These are phyloP conservation scores for Harrya chromipes DNA, from an alignment of 768 basidiomycete genomes.

Conservation along the genomic window DNA sequence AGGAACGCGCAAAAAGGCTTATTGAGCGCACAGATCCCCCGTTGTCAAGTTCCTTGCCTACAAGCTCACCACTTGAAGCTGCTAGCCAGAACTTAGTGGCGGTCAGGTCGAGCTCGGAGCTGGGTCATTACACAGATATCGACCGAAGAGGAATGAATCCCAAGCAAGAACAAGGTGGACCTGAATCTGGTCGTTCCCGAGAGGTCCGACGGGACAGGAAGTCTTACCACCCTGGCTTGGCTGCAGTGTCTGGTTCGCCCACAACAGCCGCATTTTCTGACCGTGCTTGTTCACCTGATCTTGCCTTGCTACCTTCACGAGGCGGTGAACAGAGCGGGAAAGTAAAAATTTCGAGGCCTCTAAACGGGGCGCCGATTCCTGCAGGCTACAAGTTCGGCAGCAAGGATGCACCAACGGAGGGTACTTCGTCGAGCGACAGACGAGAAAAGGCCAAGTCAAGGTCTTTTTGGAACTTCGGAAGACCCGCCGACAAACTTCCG, in stretches of 20 bases:
- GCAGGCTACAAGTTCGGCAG: slow-evolving; percentile 87
- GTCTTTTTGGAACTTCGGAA: slow-evolving; percentile 91
- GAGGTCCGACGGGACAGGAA: slow-evolving; percentile 54
- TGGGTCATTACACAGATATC: slow-evolving; percentile 76
- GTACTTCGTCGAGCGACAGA: slow-evolving; percentile 54
- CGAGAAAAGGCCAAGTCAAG: slow-evolving; percentile 91
- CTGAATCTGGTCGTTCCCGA: slow-evolving; percentile 52
- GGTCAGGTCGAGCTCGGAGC: slow-evolving; percentile 71
- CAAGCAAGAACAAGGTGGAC: slow-evolving; percentile 45
- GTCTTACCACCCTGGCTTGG: slow-evolving; percentile 61
- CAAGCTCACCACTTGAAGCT: slow-evolving; percentile 43
- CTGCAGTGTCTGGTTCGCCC: slow-evolving; percentile 49
- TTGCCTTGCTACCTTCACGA: slow-evolving; percentile 46
- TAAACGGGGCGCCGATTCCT: slow-evolving; percentile 82
- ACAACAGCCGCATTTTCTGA: slow-evolving; percentile 32
- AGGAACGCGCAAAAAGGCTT: slow-evolving; percentile 36
- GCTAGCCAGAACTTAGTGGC: slow-evolving; percentile 29
- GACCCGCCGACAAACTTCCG: slow-evolving; percentile 45
- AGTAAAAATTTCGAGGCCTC: slow-evolving; percentile 86
- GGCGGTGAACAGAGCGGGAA: slow-evolving; percentile 56
- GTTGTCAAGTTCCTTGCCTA: slow-evolving; percentile 59
- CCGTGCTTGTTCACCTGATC: slow-evolving; percentile 46
- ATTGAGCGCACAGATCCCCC: slow-evolving; percentile 54
- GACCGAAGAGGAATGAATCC: slow-evolving; percentile 32
- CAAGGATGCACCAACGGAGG: slow-evolving; percentile 56